phyloP scores from a whole-genome alignment of 129 eudicot species.

The Helianthus tuberosus region DNA sequence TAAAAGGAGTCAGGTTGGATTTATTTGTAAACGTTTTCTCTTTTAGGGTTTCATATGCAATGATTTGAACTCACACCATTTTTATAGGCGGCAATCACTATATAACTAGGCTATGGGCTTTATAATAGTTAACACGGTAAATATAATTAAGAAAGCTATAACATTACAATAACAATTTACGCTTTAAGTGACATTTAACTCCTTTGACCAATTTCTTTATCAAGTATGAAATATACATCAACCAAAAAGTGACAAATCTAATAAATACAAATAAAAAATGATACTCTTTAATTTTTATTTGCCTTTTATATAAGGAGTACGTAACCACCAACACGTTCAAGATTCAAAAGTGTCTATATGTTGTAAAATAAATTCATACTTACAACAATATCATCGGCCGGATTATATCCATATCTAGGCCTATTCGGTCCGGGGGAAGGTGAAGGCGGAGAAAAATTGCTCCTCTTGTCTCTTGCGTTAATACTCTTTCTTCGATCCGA shows the following conservation, averaged over 20 bases:
- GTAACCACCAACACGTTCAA: neutral
- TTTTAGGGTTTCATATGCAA: neutral
- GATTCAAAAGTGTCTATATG: neutral
- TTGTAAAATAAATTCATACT: constrained; percentile 24
- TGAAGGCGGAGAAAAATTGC: constrained; percentile 44
- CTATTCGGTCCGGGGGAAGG: constrained; percentile 50
- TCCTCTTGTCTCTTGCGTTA: constrained; percentile 18
- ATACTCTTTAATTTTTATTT: too few species aligned
- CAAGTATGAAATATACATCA: neutral
- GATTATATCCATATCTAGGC: constrained; percentile 43
- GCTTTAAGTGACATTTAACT: neutral
- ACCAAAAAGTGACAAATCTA: neutral
- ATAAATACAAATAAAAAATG: too few species aligned
- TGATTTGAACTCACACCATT: neutral
- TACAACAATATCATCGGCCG: constrained; percentile 51
- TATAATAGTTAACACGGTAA: neutral
- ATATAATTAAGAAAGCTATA: neutral
- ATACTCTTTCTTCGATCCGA: constrained; percentile 33
- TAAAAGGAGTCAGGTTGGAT: neutral
- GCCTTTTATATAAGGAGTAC: neutral
- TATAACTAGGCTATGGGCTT: too few species aligned
- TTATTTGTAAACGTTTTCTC: neutral
- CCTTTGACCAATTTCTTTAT: neutral
- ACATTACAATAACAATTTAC: neutral
- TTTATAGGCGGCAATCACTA: too few species aligned